These are phyloP conservation scores for Tetrahymena malaccensis DNA, from an alignment of 73 alveolate species.

Conservation along the genomic window DNA sequence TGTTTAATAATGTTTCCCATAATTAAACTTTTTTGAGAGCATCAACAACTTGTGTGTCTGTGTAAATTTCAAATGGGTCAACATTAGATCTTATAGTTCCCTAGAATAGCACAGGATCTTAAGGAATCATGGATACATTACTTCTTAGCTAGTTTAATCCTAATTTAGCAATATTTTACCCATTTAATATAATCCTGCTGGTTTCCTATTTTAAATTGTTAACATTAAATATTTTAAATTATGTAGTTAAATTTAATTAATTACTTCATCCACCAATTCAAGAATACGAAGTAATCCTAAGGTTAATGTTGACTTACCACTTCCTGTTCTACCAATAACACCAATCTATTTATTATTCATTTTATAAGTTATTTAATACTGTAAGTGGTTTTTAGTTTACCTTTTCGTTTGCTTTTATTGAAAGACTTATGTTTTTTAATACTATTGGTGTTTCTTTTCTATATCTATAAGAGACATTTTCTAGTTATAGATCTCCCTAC, in stretches of 20 bases:
- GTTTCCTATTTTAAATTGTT: not conserved
- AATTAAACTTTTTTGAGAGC: constrained; percentile 54
- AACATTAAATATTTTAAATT: too few relatives aligned
- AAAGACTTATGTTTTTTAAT: not conserved
- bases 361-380: too few relatives aligned
- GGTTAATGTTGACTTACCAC: constrained; percentile 68
- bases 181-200: constrained; percentile 72
- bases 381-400: not conserved
- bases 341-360: too few relatives aligned
- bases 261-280: constrained; percentile 43
- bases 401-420: not conserved
- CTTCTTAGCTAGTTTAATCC: constrained; percentile 58
- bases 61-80: constrained; percentile 65
- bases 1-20: not conserved
- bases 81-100: constrained; percentile 82
- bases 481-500: not conserved
- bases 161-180: constrained; percentile 53
- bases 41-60: constrained; percentile 55
- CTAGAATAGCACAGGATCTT: constrained; percentile 79
- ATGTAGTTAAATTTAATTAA: not conserved
- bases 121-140: constrained; percentile 72
- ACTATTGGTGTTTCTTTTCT: not conserved
- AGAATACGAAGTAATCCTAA: constrained; percentile 47
- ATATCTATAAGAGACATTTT: not conserved
- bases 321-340: constrained; percentile 68